These are phyloP conservation scores for Penicillium antarcticum DNA, from an alignment of 495 filamentous ascomycete species.

Conservation along the genomic window DNA sequence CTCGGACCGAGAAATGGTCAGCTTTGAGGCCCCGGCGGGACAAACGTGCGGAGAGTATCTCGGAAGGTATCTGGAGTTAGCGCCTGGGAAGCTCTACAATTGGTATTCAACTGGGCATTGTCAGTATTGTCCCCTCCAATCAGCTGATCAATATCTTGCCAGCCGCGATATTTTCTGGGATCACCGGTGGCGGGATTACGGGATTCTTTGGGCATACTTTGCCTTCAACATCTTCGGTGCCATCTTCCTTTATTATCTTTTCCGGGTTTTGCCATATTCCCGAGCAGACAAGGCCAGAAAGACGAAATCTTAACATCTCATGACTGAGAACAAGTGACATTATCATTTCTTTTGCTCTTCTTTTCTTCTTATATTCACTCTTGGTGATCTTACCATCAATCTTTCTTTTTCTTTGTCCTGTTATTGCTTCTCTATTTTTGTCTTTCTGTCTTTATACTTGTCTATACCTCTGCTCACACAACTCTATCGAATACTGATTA, in stretches of 20 bases:
- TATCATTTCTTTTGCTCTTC: too few relatives aligned
- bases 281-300: too few relatives aligned
- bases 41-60: conserved; percentile 51
- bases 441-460: too few relatives aligned
- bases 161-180: conserved; percentile 38
- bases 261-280: background rate
- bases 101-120: conserved; percentile 48
- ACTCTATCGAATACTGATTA: too few relatives aligned
- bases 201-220: conserved; percentile 55
- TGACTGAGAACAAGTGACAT: too few relatives aligned
- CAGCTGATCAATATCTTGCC: conserved; percentile 57
- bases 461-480: too few relatives aligned
- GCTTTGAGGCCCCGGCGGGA: conserved; percentile 42
- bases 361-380: too few relatives aligned
- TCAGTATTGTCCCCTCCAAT: conserved; percentile 50
- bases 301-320: too few relatives aligned
- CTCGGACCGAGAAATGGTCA: conserved; percentile 46
- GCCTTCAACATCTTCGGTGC: conserved; percentile 63
- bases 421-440: too few relatives aligned
- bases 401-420: too few relatives aligned
- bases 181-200: conserved; percentile 62
- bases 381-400: too few relatives aligned
- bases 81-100: conserved; percentile 52
- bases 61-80: conserved; percentile 31
- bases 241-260: conserved; percentile 56